Evolutionary conservation across 2,329 filamentous ascomycete species (phyloP).

Genomic region (Chaetomiaceae sp.): DNA sequence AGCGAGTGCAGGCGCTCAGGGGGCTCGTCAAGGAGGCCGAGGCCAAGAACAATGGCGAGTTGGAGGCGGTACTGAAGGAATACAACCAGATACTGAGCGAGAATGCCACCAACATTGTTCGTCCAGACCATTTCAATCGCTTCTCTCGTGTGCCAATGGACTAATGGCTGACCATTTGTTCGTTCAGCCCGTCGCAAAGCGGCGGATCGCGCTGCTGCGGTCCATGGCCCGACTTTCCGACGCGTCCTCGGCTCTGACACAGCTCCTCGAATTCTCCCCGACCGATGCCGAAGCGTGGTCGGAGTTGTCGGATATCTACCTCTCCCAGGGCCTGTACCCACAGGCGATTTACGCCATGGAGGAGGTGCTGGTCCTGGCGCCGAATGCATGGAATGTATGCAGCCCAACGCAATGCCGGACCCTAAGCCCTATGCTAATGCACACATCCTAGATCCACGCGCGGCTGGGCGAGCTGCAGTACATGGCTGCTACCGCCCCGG

Average conservation of each 20-base stretch:
- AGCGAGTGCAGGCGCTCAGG: slow-evolving; percentile 76
- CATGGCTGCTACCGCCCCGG: slow-evolving; percentile 53
- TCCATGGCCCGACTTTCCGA: slow-evolving; percentile 67
- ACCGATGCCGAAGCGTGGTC: slow-evolving; percentile 93
- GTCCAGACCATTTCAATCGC: slow-evolving; percentile 30
- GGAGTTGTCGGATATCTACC: slow-evolving; percentile 84
- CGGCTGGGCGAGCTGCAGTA: slow-evolving; percentile 79
- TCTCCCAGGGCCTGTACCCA: slow-evolving; percentile 69
- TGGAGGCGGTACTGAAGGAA: slow-evolving; percentile 67
- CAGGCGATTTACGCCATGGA: slow-evolving; percentile 88
- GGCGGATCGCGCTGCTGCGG: slow-evolving; percentile 73
- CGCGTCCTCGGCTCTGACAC: slow-evolving; percentile 68
- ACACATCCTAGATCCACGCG: slow-evolving; percentile 67
- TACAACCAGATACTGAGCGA: slow-evolving; percentile 73
- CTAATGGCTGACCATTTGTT: slow-evolving; percentile 30
- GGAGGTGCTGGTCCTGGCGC: slow-evolving; percentile 79
- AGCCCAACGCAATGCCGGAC: slow-evolving; percentile 7
- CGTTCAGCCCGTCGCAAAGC: slow-evolving; percentile 72
- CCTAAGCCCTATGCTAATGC: slow-evolving; percentile 29
- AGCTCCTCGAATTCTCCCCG: slow-evolving; percentile 75
- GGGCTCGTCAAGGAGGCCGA: slow-evolving; percentile 83
- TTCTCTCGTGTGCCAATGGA: background rate
- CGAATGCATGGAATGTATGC: slow-evolving; percentile 92
- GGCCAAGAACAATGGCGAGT: slow-evolving; percentile 59
- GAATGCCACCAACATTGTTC: slow-evolving; percentile 74